Evolutionary conservation across 1,284 basidiomycete genomes (phyloP), one percentile per base, ranked within the genome.

Genomic region (Pulveroboletus sp.): DNA sequence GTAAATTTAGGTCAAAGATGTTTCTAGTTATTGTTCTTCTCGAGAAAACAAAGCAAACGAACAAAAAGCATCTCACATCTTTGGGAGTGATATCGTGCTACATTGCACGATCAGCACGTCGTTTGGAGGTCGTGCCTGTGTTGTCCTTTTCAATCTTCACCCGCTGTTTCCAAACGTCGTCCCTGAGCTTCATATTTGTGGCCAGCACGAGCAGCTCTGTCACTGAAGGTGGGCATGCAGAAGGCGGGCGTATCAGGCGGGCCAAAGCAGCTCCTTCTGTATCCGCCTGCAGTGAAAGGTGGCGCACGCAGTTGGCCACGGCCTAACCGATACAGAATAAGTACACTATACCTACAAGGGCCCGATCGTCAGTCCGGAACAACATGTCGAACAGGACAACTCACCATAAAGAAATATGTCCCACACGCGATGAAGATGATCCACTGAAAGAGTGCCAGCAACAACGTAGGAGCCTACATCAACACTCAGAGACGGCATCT

Each of bases 331-430:
- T 79, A 15, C 93, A 86, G 65, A 95, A 80, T 43, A 96, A 77
- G 78, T 88, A 93, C 0, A 86, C 80, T 4, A 92, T 78, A 6
- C 93, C 93, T 91, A 65, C 40, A 21, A 21, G 55, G 40, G 10
- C 46, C 29, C 16, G 35, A 54, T 11, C 21, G 40, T 56, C 16
- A 54, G 68, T 55, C 50, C n/a, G n/a, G 21, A 16, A 7, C 24
- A 4, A 33, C 19, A 16, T 12, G 19, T n/a, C 49, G 3, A 16
- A 3, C n/a, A n/a, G 39, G 5, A 15, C 19, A 17, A 56, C 71
- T 50, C 62, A 92, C 91, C 93, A 56, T 83, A 87, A 37, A 97
- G 76, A 68, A 96, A 93, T 5, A 95, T 73, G 68, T 98, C 95
- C 87, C 93, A 93, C 6, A 94, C 80, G 17, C 94, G 80, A 54